These are phyloP conservation scores for Suillus subluteus DNA, from an alignment of 768 basidiomycete species.

Conservation along the genomic window DNA sequence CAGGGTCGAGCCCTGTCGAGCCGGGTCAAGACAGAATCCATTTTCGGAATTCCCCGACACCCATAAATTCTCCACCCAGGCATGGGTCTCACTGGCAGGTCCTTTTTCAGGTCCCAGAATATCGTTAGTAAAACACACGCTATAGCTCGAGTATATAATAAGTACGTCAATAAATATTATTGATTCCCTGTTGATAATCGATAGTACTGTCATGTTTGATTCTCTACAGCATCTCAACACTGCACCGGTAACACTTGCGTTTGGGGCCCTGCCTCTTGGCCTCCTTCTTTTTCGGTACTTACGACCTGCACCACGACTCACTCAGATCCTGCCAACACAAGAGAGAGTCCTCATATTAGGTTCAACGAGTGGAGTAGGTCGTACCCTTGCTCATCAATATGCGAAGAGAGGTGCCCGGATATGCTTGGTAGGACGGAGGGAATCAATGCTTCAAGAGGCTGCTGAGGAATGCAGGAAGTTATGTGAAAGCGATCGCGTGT, in stretches of 20 bases:
- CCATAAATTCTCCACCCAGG: too few species aligned
- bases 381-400: conserved; percentile 69
- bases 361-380: conserved; percentile 83
- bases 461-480: conserved; percentile 56
- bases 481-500: conserved; percentile 36
- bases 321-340: conserved; percentile 40
- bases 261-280: conserved; percentile 18
- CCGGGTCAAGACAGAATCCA: too few species aligned
- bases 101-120: too few species aligned
- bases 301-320: conserved; percentile 31
- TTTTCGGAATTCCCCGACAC: too few species aligned
- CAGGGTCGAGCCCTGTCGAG: too few species aligned
- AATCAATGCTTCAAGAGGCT: conserved; percentile 57
- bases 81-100: too few species aligned
- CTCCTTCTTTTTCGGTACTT: conserved; percentile 24
- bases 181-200: not conserved
- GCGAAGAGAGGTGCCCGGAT: conserved; percentile 74
- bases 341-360: conserved; percentile 86
- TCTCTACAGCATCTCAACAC: not conserved
- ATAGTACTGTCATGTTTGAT: not conserved
- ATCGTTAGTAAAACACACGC: too few species aligned
- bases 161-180: not conserved
- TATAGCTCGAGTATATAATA: too few species aligned
- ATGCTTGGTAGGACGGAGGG: conserved; percentile 74
- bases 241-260: conserved; percentile 13